These are phyloP conservation scores for Xylaria grammica DNA, from an alignment of 495 filamentous ascomycete genomes.

Conservation along the genomic window DNA sequence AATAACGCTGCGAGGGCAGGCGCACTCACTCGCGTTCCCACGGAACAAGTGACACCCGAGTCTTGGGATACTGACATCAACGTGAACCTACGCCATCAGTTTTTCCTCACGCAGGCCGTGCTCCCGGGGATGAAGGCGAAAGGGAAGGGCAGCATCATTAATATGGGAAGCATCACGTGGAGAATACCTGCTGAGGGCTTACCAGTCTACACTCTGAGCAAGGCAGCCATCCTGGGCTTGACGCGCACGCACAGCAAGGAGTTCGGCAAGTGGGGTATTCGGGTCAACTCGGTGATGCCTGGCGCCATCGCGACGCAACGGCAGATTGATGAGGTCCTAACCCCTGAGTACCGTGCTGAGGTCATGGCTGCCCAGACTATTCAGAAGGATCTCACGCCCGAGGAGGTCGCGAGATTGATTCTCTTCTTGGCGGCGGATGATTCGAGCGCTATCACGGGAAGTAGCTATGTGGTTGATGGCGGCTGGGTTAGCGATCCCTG, in stretches of 20 bases:
- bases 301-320: conserved; percentile 44
- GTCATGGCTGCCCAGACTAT: conserved; percentile 47
- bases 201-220: conserved; percentile 59
- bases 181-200: conserved; percentile 48
- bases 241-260: conserved; percentile 62
- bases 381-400: conserved; percentile 48
- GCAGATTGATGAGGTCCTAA: conserved; percentile 50
- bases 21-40: conserved; percentile 29
- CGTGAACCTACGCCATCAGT: conserved; percentile 43
- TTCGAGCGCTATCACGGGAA: conserved; percentile 38
- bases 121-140: conserved; percentile 39
- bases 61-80: conserved; percentile 34
- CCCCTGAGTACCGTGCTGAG: conserved; percentile 46
- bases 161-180: conserved; percentile 59
- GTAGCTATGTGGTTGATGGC: conserved; percentile 40
- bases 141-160: conserved; percentile 56
- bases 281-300: conserved; percentile 64
- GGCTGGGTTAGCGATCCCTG: conserved; percentile 38
- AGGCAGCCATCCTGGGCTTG: conserved; percentile 64
- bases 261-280: conserved; percentile 52
- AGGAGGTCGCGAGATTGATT: conserved; percentile 40
- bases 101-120: conserved; percentile 54
- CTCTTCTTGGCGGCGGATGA: conserved; percentile 41
- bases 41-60: conserved; percentile 35
- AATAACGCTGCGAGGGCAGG: conserved; percentile 47